These are phyloP conservation scores for Melaleuca alternifolia DNA, from an alignment of 345 rosid genomes.

Conservation along the genomic window DNA sequence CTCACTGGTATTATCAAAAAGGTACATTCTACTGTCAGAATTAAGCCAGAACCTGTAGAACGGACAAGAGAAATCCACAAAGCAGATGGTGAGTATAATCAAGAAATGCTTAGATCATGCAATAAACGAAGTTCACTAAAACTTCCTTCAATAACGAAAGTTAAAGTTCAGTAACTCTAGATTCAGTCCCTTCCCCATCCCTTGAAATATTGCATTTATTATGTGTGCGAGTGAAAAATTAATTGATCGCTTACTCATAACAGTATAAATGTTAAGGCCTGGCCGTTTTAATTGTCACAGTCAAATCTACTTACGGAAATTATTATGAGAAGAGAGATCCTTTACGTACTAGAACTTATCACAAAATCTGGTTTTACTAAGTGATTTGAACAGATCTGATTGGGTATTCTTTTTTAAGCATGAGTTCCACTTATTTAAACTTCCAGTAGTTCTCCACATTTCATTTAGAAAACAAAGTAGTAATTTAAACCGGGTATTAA, in stretches of 20 bases:
- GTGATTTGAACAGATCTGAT: not conserved
- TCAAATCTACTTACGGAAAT: not conserved
- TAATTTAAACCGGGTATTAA: not conserved
- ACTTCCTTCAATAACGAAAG: not conserved
- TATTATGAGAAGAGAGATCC: not conserved
- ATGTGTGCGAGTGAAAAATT: not conserved
- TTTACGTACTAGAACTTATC: not conserved
- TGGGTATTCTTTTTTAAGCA: not conserved
- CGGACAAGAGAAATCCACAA: not conserved
- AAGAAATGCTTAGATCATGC: not conserved
- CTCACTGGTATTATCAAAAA: not conserved
- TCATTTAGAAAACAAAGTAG: not conserved
- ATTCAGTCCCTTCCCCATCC: not conserved
- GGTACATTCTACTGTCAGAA: not conserved
- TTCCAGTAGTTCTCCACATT: not conserved
- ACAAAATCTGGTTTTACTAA: not conserved
- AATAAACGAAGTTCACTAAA: not conserved
- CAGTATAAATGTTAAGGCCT: not conserved
- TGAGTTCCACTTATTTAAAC: not conserved
- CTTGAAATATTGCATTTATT: not conserved
- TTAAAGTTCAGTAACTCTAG: not conserved
- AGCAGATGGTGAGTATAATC: not conserved
- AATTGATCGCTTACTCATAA: not conserved
- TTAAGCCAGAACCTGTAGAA: not conserved
- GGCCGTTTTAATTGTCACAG: not conserved